These are phyloP conservation scores for Fusarium succisae DNA, from an alignment of 2,329 filamentous ascomycete genomes.

Conservation along the genomic window DNA sequence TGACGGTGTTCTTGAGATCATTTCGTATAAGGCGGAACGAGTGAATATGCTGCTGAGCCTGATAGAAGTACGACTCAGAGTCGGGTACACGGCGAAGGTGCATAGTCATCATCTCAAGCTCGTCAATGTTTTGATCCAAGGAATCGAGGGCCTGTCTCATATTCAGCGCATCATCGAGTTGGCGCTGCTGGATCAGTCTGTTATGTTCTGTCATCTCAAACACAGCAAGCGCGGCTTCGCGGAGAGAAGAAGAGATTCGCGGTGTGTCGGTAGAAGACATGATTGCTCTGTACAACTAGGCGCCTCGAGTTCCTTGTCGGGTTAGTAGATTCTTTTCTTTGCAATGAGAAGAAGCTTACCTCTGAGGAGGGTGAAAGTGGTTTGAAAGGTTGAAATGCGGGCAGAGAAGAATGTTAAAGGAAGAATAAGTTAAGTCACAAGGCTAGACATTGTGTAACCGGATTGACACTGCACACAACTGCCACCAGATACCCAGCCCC, in stretches of 20 bases:
- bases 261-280: neutral
- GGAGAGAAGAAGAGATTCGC: neutral
- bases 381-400: neutral
- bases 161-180: neutral
- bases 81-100: neutral
- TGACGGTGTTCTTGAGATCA: neutral
- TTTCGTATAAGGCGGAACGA: neutral
- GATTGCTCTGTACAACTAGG: neutral
- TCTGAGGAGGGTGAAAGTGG: too few relatives aligned
- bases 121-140: neutral
- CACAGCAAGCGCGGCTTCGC: neutral
- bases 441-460: neutral
- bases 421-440: neutral
- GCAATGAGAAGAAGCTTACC: neutral
- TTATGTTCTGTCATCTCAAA: neutral
- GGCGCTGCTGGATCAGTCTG: neutral
- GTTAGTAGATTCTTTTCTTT: too few relatives aligned
- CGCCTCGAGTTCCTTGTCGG: too few relatives aligned
- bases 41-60: neutral
- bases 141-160: neutral
- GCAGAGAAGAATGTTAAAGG: neutral
- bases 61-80: neutral
- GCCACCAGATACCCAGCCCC: neutral
- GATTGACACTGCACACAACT: neutral
- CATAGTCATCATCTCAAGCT: neutral